Evolutionary conservation across 352 stramenopile genomes (phyloP), one percentile per base, ranked within the genome.

Genomic region (Halophytophthora batemanensis): DNA sequence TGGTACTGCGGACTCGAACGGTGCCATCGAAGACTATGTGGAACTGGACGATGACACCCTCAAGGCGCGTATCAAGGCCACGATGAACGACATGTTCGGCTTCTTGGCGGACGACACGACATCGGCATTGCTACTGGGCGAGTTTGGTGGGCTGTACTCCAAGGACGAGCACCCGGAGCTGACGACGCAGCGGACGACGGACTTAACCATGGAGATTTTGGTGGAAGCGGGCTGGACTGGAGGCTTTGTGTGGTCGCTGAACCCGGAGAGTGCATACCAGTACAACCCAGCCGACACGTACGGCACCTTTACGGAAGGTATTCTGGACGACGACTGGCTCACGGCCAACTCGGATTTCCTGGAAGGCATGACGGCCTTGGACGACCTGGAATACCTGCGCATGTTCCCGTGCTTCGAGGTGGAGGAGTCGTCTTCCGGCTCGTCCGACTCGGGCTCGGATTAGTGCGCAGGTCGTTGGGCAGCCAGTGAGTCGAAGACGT

Each of bases 1-100:
- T 0, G 74, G 74, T 15, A 82, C 58, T 1, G 41, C 69, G 6
- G 64, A 44, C 7, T 52, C 56, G 6, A 61, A 53, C 5, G 65
- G 63, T 18, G 70, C 54, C 0, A 67, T 81, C 17, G 13, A 61
- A 2, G 71, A 64, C 19, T 79, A 82, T 38, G 64, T 77, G 2
- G 81, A 91, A 42, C 56, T 91, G 15, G 60, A 69, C 33, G 63
- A 87, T 45, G 55, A 61, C 21, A 74, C 61, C 3, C 50, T 91
- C 1, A 64, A 71, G 5, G 23, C 42, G 5, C 76, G 69, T 2
- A 61, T 91, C 15, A 70, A 74, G 46, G 77, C 44, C 2, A 82
- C 81, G 29, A 82, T 83, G 48, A 56, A 72, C 28, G 64, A 82
- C 42, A 89, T 91, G 81, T 86, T 89, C 63, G 77, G 77, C 13